Conservation (phyloP, 179 eudicot genomes). For the Beta corolliflora region DNA sequence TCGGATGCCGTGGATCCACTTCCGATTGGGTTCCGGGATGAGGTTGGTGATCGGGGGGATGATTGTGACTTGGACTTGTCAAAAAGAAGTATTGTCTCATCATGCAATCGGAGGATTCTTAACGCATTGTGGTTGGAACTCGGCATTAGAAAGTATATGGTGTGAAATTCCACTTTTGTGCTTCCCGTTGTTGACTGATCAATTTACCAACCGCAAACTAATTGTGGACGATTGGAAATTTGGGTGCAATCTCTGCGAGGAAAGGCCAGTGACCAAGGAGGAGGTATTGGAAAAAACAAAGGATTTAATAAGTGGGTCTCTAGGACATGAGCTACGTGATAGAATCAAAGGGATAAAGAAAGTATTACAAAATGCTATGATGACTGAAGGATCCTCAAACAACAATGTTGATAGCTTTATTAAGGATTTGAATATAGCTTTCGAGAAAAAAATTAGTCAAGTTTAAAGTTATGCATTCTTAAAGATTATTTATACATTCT, state of each 20-base stretch:
- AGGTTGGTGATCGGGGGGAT: constrained; percentile 36
- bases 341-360: constrained; percentile 38
- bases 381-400: constrained; percentile 43
- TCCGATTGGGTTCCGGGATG: constrained; percentile 44
- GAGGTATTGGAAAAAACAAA: constrained; percentile 38
- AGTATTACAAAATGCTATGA: constrained; percentile 38
- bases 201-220: constrained; percentile 38
- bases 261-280: constrained; percentile 22
- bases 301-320: constrained; percentile 34
- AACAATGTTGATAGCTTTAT: constrained; percentile 29
- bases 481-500: neutral
- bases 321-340: constrained; percentile 30
- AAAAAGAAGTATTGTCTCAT: constrained; percentile 32
- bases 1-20: constrained; percentile 42
- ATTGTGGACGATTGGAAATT: constrained; percentile 43
- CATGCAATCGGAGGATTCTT: constrained; percentile 41
- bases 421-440: constrained; percentile 8
- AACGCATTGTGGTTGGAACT: constrained; percentile 50
- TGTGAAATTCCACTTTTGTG: constrained; percentile 39
- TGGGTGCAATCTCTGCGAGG: constrained; percentile 45
- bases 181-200: constrained; percentile 40
- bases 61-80: constrained; percentile 39
- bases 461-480: neutral
- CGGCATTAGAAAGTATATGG: constrained; percentile 37
- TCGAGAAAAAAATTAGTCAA: constrained; percentile 10